Evolutionary conservation across 306 rosid genomes (phyloP).

Genomic region (Albizia julibrissin): DNA sequence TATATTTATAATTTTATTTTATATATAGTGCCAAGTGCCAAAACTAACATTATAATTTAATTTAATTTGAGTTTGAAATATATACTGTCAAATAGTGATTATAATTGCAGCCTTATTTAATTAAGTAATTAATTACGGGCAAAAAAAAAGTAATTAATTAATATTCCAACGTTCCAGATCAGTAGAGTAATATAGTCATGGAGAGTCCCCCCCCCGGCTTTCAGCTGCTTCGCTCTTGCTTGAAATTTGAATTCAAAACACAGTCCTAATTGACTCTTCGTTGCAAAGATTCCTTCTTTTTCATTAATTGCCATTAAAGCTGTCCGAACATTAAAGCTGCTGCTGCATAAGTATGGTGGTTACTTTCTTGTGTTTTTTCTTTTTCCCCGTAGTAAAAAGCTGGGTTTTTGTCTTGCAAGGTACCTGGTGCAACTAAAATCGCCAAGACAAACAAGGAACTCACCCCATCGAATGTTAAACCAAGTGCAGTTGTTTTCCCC

Average conservation of each 20-base stretch:
- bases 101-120: too few species aligned
- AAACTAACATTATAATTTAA: not conserved
- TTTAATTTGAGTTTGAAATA: not conserved
- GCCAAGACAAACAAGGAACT: constrained; percentile 68
- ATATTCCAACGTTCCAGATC: not conserved
- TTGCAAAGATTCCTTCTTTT: not conserved
- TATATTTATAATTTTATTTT: not conserved
- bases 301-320: not conserved
- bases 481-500: constrained; percentile 41
- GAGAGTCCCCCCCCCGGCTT: too few species aligned
- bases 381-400: not conserved
- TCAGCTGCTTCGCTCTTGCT: not conserved
- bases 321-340: not conserved
- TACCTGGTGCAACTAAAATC: constrained; percentile 56
- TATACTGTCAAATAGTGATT: not conserved
- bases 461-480: constrained; percentile 42
- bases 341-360: not conserved
- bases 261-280: not conserved
- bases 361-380: not conserved
- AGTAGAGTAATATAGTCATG: not conserved
- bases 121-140: too few species aligned
- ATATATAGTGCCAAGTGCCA: not conserved
- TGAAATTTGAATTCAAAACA: constrained; percentile 4
- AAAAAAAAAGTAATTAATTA: not conserved
- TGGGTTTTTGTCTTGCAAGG: constrained; percentile 46